Base-by-base conservation (phyloP, 768 basidiomycete species). In the Suillus decipiens region DNA sequence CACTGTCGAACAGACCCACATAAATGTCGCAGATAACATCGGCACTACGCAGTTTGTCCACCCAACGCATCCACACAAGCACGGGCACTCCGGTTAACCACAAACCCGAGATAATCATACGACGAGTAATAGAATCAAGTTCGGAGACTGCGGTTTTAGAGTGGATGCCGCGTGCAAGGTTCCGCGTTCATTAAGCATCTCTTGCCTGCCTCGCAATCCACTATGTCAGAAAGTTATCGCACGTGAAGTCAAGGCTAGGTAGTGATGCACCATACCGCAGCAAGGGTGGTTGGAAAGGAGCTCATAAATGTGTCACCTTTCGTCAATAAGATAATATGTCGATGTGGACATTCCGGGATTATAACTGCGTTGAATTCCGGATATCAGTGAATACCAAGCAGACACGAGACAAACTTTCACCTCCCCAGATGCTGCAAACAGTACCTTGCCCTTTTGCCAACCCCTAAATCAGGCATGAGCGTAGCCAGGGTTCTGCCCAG, bases 281-380 rank as follows among this genome's bases (percentile, higher is more conserved):
- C 84, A 1, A 94, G 81, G 12, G 94, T 85, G 2, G 88, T 92
- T 2, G 93, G 92, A 84, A 99, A 99, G n/a, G 96, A 94, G 59
- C 95, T 95, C 92, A 99, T 96, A 81, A 99, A 99, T 0, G 96
- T 88, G 71, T 99, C 96, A 31, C 97, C 97, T 87, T 99, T 97
- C 15, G 97, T 99, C 78, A 98, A 82, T 22, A 98, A 81, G 57
- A 78, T 82, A 72, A 98, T 95, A 86, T 82, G 97, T 96, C 2
- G 95, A 95, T 0, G 89, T 90, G 24, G 90, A 87, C 95, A 99
- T 99, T 3, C 95, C 95, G 0, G 90, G 86, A 69, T 97, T 98
- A 42, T 0, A 99, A 79, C 64, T 91, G 89, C 0, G 96, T 99
- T 61, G 97, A 99, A 69, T 98, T 98, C 34, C 92, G 87, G 68